Evolutionary conservation across 1,284 basidiomycete genomes (phyloP).

Genomic region (Athelia psychrophila): DNA sequence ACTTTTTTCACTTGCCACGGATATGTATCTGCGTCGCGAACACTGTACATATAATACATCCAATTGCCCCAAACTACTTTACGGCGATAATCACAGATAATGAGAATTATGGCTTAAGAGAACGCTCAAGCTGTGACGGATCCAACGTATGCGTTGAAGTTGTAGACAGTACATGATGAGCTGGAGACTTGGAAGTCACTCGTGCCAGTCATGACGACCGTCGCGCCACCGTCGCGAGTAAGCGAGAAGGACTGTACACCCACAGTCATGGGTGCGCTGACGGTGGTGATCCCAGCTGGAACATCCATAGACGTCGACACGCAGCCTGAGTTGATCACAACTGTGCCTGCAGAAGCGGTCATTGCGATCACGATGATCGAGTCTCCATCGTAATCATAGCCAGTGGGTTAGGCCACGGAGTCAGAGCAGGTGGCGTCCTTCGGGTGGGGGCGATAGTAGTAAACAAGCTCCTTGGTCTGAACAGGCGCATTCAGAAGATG

Average conservation of each 20-base stretch:
- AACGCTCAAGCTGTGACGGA: no score
- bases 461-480: background rate
- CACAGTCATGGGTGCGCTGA: slow-evolving; percentile 54
- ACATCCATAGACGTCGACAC: slow-evolving; percentile 49
- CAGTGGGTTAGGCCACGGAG: background rate
- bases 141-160: no score
- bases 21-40: no score
- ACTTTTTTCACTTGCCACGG: no score
- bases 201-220: slow-evolving; percentile 30
- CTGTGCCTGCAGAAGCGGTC: slow-evolving; percentile 48
- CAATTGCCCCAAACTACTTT: no score
- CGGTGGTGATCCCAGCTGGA: slow-evolving; percentile 60
- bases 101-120: no score
- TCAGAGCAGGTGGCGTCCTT: background rate
- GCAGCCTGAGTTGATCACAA: slow-evolving; percentile 49
- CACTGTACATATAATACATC: no score
- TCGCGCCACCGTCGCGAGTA: slow-evolving; percentile 48
- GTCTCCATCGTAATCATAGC: slow-evolving; percentile 41
- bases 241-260: slow-evolving; percentile 62
- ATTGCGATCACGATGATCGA: slow-evolving; percentile 67
- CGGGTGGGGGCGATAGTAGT: no score
- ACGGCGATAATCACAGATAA: no score
- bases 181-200: no score
- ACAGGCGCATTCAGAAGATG: slow-evolving; percentile 5
- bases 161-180: no score